Evolutionary conservation across 2,329 filamentous ascomycete species (phyloP), one percentile per base, ranked within the genome.

Genomic region (Colletotrichum coccodes): DNA sequence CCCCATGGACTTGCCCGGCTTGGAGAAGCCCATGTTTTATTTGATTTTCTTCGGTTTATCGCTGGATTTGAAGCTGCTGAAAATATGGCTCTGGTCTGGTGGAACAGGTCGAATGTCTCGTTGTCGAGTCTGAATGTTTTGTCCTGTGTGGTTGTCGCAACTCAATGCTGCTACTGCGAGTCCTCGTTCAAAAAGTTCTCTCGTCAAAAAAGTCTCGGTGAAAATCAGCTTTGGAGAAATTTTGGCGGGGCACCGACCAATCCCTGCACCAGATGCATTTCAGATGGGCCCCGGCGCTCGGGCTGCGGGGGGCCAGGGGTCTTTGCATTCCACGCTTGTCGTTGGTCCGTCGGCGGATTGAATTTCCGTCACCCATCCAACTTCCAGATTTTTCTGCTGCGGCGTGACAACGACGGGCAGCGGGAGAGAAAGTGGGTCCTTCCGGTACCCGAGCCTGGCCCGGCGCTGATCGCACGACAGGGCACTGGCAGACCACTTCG

Each of bases 1-100:
- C 59, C 76, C 72, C 26, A 75, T 75, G 57, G 70, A 68, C 21
- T 68, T 71, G 57, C 71, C 71, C 47, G 63, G 64, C 64, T 62
- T 71, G 56, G 57, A 60, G 64, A 67, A 71, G 47, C 70, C 70
- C 70, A 72, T 72, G n/a, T 36, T 64, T 34, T 21, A 38, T 12
- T 26, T 34, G 3, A 26, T 49, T 50, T 32, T 36, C 21, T 16
- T 30, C 34, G 34, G 11, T 30, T 28, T n/a, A 36, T 28, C 16
- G 28, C 14, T 46, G 38, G 4, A n/a, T 21, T 14, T 42, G 21
- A 16, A 21, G 3, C 36, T n/a, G 6, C n/a, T 46, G 50, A 6
- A 53, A 32, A 8, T 36, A 8, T 28, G 3, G 23, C n/a, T 34
- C 30, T 34, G 26, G 16, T 47, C 6, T 18, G 21, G 26, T 11